These are phyloP conservation scores for Dendrobium officinale DNA, from an alignment of 106 monocot species.

Conservation along the genomic window DNA sequence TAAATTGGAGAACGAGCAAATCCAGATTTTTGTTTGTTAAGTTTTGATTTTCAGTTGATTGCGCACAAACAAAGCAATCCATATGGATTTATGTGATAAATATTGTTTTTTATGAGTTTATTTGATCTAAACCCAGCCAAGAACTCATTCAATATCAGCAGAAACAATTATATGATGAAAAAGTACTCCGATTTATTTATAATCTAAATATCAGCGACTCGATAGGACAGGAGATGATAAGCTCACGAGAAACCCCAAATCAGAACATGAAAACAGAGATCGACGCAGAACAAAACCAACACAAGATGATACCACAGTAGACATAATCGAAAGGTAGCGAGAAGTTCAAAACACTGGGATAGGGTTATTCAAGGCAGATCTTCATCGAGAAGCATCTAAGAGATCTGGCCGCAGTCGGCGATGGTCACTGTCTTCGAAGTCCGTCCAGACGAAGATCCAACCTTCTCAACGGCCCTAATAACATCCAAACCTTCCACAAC, in stretches of 20 bases:
- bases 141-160: too few relatives aligned
- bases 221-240: too few relatives aligned
- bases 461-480: slow-evolving; percentile 41
- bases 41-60: too few relatives aligned
- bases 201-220: too few relatives aligned
- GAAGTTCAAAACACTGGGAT: not conserved
- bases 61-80: too few relatives aligned
- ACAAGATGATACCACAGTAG: not conserved
- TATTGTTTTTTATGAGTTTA: too few relatives aligned
- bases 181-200: too few relatives aligned
- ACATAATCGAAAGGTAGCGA: not conserved
- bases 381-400: not conserved
- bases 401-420: slow-evolving; percentile 60
- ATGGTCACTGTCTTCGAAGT: slow-evolving; percentile 35
- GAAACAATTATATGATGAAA: too few relatives aligned
- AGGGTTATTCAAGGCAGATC: not conserved
- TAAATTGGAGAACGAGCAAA: too few relatives aligned
- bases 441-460: slow-evolving; percentile 34
- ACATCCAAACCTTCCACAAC: slow-evolving; percentile 57
- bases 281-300: not conserved
- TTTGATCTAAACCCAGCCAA: too few relatives aligned
- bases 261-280: not conserved
- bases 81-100: too few relatives aligned
- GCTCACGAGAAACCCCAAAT: not conserved
- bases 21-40: too few relatives aligned